Evolutionary conservation across 345 rosid species (phyloP).

Genomic region (Lepidium africanum): DNA sequence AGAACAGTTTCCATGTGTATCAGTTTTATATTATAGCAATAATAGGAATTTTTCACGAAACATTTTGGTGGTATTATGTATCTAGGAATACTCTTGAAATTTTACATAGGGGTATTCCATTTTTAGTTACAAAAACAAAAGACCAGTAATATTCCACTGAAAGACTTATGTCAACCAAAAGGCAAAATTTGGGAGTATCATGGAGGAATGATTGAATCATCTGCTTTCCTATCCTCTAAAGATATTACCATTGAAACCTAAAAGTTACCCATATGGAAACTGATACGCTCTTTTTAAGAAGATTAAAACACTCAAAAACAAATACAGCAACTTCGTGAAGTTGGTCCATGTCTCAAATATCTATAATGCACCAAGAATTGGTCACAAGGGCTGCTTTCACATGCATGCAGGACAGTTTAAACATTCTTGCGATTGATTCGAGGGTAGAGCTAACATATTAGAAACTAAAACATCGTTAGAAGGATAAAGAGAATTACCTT

Average conservation of each 20-base stretch:
- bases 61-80: background rate
- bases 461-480: background rate
- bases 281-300: background rate
- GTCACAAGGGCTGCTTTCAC: background rate
- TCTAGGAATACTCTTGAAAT: background rate
- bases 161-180: background rate
- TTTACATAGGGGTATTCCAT: background rate
- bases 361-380: background rate
- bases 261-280: background rate
- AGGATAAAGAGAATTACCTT: conserved; percentile 45
- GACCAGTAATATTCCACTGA: background rate
- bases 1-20: background rate
- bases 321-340: background rate
- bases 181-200: background rate
- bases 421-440: background rate
- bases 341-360: background rate
- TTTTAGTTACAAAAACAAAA: background rate
- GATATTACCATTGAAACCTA: background rate
- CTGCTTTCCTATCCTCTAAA: background rate
- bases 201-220: background rate
- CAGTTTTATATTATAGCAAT: too few species aligned
- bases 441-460: background rate
- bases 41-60: background rate
- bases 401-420: background rate
- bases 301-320: background rate